Evolutionary conservation across 2,329 filamentous ascomycete species (phyloP).

Genomic region (Fusarium secorum): DNA sequence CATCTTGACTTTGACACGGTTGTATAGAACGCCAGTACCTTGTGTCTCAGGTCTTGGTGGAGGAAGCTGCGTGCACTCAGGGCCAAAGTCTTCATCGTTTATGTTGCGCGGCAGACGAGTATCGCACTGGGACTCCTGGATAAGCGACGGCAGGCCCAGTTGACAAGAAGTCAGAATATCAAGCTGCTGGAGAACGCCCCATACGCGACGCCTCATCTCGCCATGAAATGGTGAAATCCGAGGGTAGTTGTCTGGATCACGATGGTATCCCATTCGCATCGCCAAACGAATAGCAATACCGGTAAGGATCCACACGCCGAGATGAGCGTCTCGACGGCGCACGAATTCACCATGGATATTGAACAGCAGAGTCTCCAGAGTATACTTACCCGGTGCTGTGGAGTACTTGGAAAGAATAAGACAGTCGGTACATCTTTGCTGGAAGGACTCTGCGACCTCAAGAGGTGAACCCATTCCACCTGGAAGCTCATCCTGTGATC

Average conservation of each 20-base stretch:
- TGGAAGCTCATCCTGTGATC: conserved; percentile 17
- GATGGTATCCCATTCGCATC: conserved; percentile 35
- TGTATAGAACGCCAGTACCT: conserved; percentile 15
- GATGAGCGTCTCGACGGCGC: conserved; percentile 16
- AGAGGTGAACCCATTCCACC: conserved; percentile 11
- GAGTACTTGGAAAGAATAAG: conserved; percentile 28
- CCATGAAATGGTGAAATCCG: conserved; percentile 22
- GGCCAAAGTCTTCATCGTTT: conserved; percentile 22
- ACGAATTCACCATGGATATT: conserved; percentile 31
- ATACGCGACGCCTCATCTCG: conserved; percentile 31
- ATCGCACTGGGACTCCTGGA: conserved; percentile 25
- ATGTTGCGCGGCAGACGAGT: conserved; percentile 19
- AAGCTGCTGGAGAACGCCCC: conserved; percentile 22
- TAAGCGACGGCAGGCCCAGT: conserved; percentile 20
- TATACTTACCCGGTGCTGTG: conserved; percentile 8
- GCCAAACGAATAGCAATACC: conserved; percentile 26
- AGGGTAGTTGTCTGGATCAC: conserved; percentile 15
- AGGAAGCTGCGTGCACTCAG: conserved; percentile 8
- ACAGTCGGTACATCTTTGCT: conserved; percentile 27
- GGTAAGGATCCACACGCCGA: conserved; percentile 23
- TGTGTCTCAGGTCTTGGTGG: conserved; percentile 10
- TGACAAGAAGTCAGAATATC: conserved; percentile 27
- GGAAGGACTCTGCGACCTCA: conserved; percentile 14
- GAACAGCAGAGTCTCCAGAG: conserved; percentile 21
- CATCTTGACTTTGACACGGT: conserved; percentile 15